A percentile compares a stretch with the other conserved stretches of the same genome.
Evolutionary conservation across 352 stramenopile genomes (phyloP).

Genomic region (Thraustochytrium sp.): DNA sequence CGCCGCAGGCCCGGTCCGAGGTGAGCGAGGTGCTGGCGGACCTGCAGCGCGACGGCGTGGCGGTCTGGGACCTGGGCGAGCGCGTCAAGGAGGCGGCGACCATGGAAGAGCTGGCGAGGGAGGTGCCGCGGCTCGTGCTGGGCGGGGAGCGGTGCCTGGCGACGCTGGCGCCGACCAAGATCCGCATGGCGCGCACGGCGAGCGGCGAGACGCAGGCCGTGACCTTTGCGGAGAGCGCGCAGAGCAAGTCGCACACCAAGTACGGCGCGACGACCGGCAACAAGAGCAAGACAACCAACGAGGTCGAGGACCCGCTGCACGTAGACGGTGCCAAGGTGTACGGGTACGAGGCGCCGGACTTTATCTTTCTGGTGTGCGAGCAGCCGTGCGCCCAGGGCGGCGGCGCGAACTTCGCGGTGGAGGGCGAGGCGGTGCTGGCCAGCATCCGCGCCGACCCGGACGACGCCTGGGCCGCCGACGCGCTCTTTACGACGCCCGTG

Average conservation of each 20-base stretch:
- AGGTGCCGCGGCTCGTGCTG: not conserved
- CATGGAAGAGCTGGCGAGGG: not conserved
- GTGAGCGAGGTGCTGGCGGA: not conserved
- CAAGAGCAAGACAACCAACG: constrained; percentile 21
- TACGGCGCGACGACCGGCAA: not conserved
- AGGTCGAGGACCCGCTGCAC: constrained; percentile 3
- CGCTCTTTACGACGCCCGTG: not conserved
- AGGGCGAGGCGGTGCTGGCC: not conserved
- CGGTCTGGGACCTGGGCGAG: not conserved
- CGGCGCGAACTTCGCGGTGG: constrained; percentile 7
- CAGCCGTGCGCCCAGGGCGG: not conserved
- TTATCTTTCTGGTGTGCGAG: constrained; percentile 21
- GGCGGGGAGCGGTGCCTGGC: not conserved
- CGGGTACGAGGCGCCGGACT: constrained; percentile 23
- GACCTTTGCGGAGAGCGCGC: not conserved
- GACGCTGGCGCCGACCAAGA: constrained; percentile 23
- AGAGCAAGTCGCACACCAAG: not conserved
- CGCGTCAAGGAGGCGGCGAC: not conserved
- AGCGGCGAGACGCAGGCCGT: not conserved
- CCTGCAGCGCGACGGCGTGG: not conserved
- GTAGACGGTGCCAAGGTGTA: constrained; percentile 22
- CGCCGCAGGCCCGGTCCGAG: not conserved
- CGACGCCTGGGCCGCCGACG: not conserved
- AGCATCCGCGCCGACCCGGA: not conserved
- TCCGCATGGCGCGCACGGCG: not conserved